Evolutionary conservation across 2,329 filamentous ascomycete species (phyloP).

Genomic region (Fusarium algeriense): DNA sequence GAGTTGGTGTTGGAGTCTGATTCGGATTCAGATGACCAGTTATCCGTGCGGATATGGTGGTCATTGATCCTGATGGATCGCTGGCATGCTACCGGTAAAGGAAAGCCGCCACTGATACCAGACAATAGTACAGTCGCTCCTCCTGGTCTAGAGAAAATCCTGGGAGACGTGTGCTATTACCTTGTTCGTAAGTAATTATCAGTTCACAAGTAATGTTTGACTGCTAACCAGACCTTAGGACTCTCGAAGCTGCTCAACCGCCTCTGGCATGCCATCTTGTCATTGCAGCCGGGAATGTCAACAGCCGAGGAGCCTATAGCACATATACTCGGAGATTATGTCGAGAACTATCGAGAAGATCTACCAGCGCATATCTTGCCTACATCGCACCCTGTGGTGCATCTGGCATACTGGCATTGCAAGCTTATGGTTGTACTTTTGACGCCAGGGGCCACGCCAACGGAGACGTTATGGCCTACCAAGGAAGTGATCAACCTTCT

Average conservation of each 20-base stretch:
- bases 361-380: slow-evolving; percentile 69
- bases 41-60: slow-evolving; percentile 78
- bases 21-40: slow-evolving; percentile 71
- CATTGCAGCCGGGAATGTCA: slow-evolving; percentile 51
- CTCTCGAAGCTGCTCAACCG: slow-evolving; percentile 67
- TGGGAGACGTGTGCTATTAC: slow-evolving; percentile 74
- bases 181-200: slow-evolving; percentile 68
- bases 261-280: slow-evolving; percentile 55
- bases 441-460: slow-evolving; percentile 65
- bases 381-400: slow-evolving; percentile 66
- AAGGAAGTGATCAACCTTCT: slow-evolving; percentile 70
- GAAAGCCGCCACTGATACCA: slow-evolving; percentile 71
- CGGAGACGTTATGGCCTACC: slow-evolving; percentile 71
- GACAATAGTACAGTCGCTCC: slow-evolving; percentile 71
- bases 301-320: slow-evolving; percentile 53
- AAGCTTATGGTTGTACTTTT: slow-evolving; percentile 73
- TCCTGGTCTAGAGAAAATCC: slow-evolving; percentile 68
- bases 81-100: slow-evolving; percentile 78
- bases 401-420: slow-evolving; percentile 78
- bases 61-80: slow-evolving; percentile 77
- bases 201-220: not conserved
- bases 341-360: slow-evolving; percentile 74
- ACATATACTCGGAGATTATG: slow-evolving; percentile 53
- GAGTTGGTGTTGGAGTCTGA: slow-evolving; percentile 66
- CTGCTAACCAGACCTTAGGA: slow-evolving; percentile 54